Evolutionary conservation across 768 basidiomycete species (phyloP).

Genomic region (Scleroderma citrinum): DNA sequence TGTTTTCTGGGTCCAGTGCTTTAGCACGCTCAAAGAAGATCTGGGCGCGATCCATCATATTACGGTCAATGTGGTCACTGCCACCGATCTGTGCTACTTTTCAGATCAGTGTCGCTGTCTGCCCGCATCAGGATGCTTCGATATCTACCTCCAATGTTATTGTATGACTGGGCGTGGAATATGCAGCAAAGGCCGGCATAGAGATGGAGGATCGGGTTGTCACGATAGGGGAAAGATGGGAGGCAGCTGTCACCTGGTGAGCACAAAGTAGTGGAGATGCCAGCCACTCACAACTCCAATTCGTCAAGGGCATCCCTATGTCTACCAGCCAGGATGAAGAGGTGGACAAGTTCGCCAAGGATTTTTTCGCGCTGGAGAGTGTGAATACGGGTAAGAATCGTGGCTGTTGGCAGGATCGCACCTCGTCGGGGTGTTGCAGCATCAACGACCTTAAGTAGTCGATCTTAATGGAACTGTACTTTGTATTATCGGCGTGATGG

Average conservation of each 20-base stretch:
- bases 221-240: constrained; percentile 82
- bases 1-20: constrained; percentile 51
- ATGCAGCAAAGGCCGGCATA: constrained; percentile 78
- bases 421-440: constrained; percentile 62
- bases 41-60: constrained; percentile 43
- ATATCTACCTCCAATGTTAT: constrained; percentile 1
- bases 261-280: background rate
- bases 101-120: background rate
- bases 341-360: constrained; percentile 67
- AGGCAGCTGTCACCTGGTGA: constrained; percentile 54
- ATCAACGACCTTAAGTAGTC: constrained; percentile 68
- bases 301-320: constrained; percentile 76
- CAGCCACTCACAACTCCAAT: constrained; percentile 63
- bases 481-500: constrained; percentile 23
- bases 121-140: background rate
- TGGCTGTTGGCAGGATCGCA: constrained; percentile 30
- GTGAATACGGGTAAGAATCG: background rate
- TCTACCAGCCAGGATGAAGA: constrained; percentile 51
- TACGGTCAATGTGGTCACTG: constrained; percentile 29
- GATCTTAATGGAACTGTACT: constrained; percentile 33
- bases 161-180: constrained; percentile 45
- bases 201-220: constrained; percentile 71
- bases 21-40: constrained; percentile 61
- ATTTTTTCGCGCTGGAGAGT: constrained; percentile 59
- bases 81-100: background rate